Base-by-base conservation (phyloP, 768 basidiomycete genomes). In the Leccinum olivaceopallidum region DNA sequence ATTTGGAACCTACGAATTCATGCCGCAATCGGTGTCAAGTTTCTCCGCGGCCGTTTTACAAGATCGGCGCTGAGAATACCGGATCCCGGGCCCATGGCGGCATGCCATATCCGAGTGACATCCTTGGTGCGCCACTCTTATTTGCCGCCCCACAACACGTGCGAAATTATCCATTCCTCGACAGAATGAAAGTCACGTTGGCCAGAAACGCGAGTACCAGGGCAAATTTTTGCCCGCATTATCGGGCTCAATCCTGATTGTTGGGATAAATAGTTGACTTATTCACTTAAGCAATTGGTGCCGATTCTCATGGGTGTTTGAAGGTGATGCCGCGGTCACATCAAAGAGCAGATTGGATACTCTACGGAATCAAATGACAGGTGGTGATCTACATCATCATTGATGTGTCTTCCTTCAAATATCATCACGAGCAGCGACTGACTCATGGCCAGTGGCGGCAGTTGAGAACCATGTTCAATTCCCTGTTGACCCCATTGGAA, bases 401-500 rank as follows among this genome's bases (percentile, higher is more conserved):
- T 14, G 24, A 36, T 22, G 28, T 16, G 8, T 20, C 34, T 51
- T 16, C 26, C 49, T 28, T 48, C 30, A 59, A 6, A 10, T 42
- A 44, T 48, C 22, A 24, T 28, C 49, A 32, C 55, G 39, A 14
- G 44, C 42, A 28, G 67, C 65, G 44, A 68, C 20, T 6, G 71
- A 73, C 48, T 34, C 34, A 71, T 63, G 4, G 32, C 59, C 61
- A 79, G 67, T 37, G 14, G 36, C 5, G 75, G 76, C n/a, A 78
- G 28, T 55, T 74, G 76, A 36, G 67, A 67, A 26, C 73, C 75
- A 20, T 60, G 66, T 14, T 70, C 68, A 10, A 36, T 56, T 77
- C 73, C 30, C 73, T 76, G 8, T 73, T 68, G 16, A 77, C 61
- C 7, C 61, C 7, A 67, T 75, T n/a, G 78, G 78, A 30, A 65